Base-by-base conservation (phyloP, 306 rosid species). In the Aeschynomene evenia region DNA sequence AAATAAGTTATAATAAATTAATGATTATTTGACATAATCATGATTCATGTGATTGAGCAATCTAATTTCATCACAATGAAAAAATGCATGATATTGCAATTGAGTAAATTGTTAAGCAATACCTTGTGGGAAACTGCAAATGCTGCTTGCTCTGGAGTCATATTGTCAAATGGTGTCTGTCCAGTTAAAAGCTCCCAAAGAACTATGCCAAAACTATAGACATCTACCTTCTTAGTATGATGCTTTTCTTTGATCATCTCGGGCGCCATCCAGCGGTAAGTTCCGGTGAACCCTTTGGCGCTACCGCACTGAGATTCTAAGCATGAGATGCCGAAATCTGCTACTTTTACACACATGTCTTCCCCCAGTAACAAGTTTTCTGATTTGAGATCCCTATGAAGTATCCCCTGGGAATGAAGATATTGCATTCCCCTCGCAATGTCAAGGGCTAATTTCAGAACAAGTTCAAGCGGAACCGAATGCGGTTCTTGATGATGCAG, bases 181-280 rank as follows among this genome's bases (percentile, higher is more conserved):
- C 88, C 92, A 0, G 99, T 94, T 72, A 94, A 76, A 73, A 94
- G 88, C 86, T 94, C 99, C 99, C 99, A 94, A 1, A 94, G 84
- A 72, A 94, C 97, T 16, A 94, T 91, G 66, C 95, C 99, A 61
- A 94, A 94, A 82, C 99, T 94, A 78, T 94, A 94, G 73, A 91
- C 96, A 80, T 94, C 99, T 18, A 91, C 92, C 74, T 94, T 94
- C 77, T 91, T 94, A 0, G 99, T 88, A 63, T 94, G 99, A 28
- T 83, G 94, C 71, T 88, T 94, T 74, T 85, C 95, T 84, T 84
- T 85, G 80, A 94, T 88, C 91, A 91, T 89, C 79, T 94, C 99
- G 0, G 99, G 99, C 4, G 97, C 99, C 99, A 94, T 94, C 99
- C 99, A 94, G 6, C 99, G 92, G 66, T 94, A 94, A 1, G 99